These are phyloP conservation scores for Polyporus arcularius DNA, from an alignment of 768 basidiomycete species.

Conservation along the genomic window DNA sequence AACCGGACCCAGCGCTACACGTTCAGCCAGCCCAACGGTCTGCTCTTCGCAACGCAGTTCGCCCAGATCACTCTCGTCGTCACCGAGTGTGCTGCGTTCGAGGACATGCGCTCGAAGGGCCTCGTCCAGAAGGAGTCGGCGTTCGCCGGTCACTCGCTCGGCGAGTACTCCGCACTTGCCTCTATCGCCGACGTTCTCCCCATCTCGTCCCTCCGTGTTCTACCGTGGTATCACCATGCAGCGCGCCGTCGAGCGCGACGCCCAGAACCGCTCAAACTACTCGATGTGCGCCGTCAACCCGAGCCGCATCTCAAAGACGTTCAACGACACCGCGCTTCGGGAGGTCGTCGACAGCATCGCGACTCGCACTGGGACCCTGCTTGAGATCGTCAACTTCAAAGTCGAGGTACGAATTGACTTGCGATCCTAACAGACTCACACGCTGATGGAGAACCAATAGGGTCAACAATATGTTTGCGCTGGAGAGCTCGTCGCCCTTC, in stretches of 20 bases:
- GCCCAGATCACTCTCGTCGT: slow-evolving; percentile 98
- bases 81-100: slow-evolving; percentile 97
- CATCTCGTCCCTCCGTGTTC: slow-evolving; percentile 92
- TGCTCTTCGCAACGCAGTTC: slow-evolving; percentile 97
- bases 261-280: slow-evolving; percentile 91
- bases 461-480: slow-evolving; percentile 99
- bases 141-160: slow-evolving; percentile 97
- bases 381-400: slow-evolving; percentile 99
- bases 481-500: slow-evolving; percentile 90
- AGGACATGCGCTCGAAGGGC: slow-evolving; percentile 96
- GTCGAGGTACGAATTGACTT: slow-evolving; percentile 59
- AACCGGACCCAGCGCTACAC: slow-evolving; percentile 94
- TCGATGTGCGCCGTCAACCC: slow-evolving; percentile 99
- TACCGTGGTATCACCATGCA: slow-evolving; percentile 99
- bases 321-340: slow-evolving; percentile 93
- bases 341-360: slow-evolving; percentile 95
- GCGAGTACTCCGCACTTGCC: slow-evolving; percentile 97
- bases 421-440: neutral
- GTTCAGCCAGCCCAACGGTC: slow-evolving; percentile 95
- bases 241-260: slow-evolving; percentile 95
- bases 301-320: slow-evolving; percentile 89
- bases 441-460: slow-evolving; percentile 38
- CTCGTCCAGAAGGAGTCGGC: slow-evolving; percentile 90
- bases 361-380: slow-evolving; percentile 69
- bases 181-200: slow-evolving; percentile 97